phyloP scores from a whole-genome alignment of 2,329 filamentous ascomycete genomes.

The Blastomyces parvus region DNA sequence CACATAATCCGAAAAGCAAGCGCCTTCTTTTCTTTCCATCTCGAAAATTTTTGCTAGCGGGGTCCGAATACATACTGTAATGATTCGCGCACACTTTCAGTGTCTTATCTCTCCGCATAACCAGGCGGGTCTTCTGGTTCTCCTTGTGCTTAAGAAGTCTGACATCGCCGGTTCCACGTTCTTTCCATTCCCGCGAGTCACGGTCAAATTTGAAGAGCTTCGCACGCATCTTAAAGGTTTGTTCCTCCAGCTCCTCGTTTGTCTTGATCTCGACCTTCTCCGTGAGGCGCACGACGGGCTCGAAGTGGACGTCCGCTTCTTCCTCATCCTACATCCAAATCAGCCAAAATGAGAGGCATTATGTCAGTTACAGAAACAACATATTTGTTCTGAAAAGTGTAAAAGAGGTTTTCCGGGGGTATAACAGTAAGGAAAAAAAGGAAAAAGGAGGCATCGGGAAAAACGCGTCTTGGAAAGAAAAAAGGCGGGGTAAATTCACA shows the following conservation, averaged over 20 bases:
- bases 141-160: slow-evolving; percentile 97
- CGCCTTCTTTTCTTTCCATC: background rate
- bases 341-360: background rate
- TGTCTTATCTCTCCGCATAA: slow-evolving; percentile 99
- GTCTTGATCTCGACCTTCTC: slow-evolving; percentile 97
- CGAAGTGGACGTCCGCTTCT: slow-evolving; percentile 90
- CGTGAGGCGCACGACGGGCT: slow-evolving; percentile 90
- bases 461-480: background rate
- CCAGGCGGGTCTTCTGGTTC: slow-evolving; percentile 92
- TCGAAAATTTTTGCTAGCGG: background rate
- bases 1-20: slow-evolving; percentile 15
- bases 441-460: background rate
- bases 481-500: background rate
- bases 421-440: background rate
- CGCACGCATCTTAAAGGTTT: slow-evolving; percentile 98
- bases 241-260: slow-evolving; percentile 96
- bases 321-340: slow-evolving; percentile 42
- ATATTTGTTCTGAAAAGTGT: background rate
- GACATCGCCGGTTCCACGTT: slow-evolving; percentile 94
- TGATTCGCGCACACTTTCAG: slow-evolving; percentile 99
- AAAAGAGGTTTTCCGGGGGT: background rate
- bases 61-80: slow-evolving; percentile 65
- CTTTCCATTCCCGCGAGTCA: slow-evolving; percentile 93
- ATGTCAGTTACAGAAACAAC: background rate
- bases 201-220: slow-evolving; percentile 98